A percentile compares a stretch with the other conserved stretches of the same genome.
Conservation (phyloP, 805 yeast genomes). For the Candida chilensis region DNA sequence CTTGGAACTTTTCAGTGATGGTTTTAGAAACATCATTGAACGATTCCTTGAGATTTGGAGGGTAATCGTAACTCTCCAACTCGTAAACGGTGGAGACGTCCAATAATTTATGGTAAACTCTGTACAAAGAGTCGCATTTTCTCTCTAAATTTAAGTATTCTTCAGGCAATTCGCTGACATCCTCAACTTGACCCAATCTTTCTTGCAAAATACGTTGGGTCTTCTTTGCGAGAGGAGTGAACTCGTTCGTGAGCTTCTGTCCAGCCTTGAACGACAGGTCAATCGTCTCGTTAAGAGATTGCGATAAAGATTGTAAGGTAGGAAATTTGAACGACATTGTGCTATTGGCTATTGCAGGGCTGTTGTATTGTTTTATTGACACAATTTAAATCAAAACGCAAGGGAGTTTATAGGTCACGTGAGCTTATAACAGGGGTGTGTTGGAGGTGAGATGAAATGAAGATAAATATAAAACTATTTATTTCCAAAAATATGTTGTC, state of each 20-base stretch:
- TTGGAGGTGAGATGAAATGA: too few species aligned
- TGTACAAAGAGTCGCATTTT: slow-evolving; percentile 55
- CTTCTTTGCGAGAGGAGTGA: slow-evolving; percentile 50
- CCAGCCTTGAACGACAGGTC: slow-evolving; percentile 29
- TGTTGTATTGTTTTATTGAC: too few species aligned
- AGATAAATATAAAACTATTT: too few species aligned
- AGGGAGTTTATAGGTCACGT: too few species aligned
- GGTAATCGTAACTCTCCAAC: slow-evolving; percentile 73
- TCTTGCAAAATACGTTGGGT: slow-evolving; percentile 53
- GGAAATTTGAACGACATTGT: slow-evolving; percentile 30
- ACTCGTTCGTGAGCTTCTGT: slow-evolving; percentile 24
- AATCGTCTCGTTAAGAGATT: slow-evolving; percentile 29
- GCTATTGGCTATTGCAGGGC: too few species aligned
- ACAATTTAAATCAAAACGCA: too few species aligned
- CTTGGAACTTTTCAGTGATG: slow-evolving; percentile 44
- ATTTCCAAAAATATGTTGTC: too few species aligned
- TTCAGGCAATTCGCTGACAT: slow-evolving; percentile 63
- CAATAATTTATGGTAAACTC: slow-evolving; percentile 44
- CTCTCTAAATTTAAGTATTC: slow-evolving; percentile 63
- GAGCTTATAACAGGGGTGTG: too few species aligned
- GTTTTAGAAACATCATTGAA: slow-evolving; percentile 52
- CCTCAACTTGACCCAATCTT: slow-evolving; percentile 56
- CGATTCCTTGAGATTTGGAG: slow-evolving; percentile 68
- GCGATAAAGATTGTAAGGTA: slow-evolving; percentile 16
- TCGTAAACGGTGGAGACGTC: slow-evolving; percentile 54